These are phyloP conservation scores for Hericium alpestre DNA, from an alignment of 768 basidiomycete genomes.

Conservation along the genomic window DNA sequence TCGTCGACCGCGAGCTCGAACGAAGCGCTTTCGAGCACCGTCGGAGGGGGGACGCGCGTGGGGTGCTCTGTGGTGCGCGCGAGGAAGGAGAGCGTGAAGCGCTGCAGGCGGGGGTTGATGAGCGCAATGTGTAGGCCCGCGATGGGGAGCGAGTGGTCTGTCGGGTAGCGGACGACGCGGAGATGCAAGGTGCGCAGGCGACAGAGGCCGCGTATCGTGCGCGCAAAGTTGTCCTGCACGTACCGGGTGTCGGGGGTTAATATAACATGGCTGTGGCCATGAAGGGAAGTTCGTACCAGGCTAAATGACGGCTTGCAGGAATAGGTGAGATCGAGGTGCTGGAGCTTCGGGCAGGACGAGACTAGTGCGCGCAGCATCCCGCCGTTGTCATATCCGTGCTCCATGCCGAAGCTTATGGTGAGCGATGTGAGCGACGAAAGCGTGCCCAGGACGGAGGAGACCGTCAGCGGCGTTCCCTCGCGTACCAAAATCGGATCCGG, in stretches of 20 bases:
- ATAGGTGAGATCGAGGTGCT: slow-evolving; percentile 55
- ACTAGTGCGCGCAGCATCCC: slow-evolving; percentile 59
- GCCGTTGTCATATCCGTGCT: slow-evolving; percentile 61
- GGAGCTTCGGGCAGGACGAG: slow-evolving; percentile 53
- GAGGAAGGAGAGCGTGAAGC: slow-evolving; percentile 58
- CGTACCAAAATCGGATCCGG: slow-evolving; percentile 58
- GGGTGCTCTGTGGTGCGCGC: slow-evolving; percentile 34
- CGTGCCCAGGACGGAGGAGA: slow-evolving; percentile 49
- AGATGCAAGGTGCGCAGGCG: slow-evolving; percentile 54
- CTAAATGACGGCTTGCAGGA: slow-evolving; percentile 63
- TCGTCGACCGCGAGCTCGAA: slow-evolving; percentile 8
- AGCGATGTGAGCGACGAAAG: slow-evolving; percentile 46
- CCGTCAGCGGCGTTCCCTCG: slow-evolving; percentile 52
- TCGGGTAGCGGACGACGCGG: slow-evolving; percentile 56
- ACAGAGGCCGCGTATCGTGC: slow-evolving; percentile 47
- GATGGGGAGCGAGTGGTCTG: slow-evolving; percentile 46
- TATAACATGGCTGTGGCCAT: neutral
- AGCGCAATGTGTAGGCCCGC: slow-evolving; percentile 56
- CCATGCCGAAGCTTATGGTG: slow-evolving; percentile 56
- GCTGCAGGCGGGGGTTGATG: slow-evolving; percentile 53
- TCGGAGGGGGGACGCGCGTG: neutral
- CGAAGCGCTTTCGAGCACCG: slow-evolving; percentile 1
- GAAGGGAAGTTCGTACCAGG: slow-evolving; percentile 34
- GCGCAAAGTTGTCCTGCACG: slow-evolving; percentile 52
- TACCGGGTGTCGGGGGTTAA: neutral